Evolutionary conservation across 2,329 filamentous ascomycete species (phyloP), one percentile per base, ranked within the genome.

Genomic region (Colletotrichum liaoningense): DNA sequence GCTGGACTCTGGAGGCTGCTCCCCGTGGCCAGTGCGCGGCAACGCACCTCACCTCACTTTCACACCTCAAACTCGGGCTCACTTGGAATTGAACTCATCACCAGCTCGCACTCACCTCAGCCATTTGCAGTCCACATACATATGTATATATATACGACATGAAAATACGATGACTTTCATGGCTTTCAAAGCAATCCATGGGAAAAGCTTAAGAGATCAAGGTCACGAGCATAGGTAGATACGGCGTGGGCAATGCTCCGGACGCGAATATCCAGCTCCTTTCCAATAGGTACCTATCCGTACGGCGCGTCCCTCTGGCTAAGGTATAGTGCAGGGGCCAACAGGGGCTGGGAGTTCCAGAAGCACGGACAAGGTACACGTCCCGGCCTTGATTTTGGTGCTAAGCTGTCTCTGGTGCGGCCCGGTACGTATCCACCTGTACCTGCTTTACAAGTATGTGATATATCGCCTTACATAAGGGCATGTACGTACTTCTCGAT

Each of bases 341-440:
- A 26, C 67, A 65, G 70, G 70, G 67, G 69, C 42, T 49, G 19
- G 38, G 46, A 28, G 58, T 56, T 73, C 70, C 70, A 73, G 60
- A 73, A 66, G 70, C 67, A 49, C 42, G 42, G 42, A 49, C 56
- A 70, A 66, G 67, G 56, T 52, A 28, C 52, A 22, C 19, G n/a
- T 52, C 22, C 58, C 52, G 46, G 11, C 46, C 42, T 49, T 49
- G 42, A 5, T 33, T 35, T 54, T 16, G 28, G 30, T 33, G 30
- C 28, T 54, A 63, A 35, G n/a, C 60, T 35, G n/a, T 22, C 26
- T 63, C 42, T 63, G 33, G 66, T 22, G 60, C 63, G 67, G 38
- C 52, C 42, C 70, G 59, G 55, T 70, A 65, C 67, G 60, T 65
- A 73, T 57, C 70, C 67, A 70, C 67, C 35, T 46, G 70, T 70